Evolutionary conservation across 495 filamentous ascomycete species (phyloP).

Genomic region (Jackrogersella multiformis): DNA sequence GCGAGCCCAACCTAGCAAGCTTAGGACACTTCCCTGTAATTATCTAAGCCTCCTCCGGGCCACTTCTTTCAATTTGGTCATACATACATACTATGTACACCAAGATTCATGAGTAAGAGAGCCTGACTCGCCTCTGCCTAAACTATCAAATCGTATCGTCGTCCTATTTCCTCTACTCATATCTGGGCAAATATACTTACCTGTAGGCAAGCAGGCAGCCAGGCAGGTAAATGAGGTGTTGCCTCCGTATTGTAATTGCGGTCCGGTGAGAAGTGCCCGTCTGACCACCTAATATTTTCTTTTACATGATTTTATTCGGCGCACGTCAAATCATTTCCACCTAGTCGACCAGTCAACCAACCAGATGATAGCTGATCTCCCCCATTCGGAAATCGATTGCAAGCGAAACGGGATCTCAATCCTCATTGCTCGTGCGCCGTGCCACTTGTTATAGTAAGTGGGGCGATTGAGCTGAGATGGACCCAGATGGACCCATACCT

Average conservation of each 20-base stretch:
- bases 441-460: conserved; percentile 27
- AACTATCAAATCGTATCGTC: conserved; percentile 1
- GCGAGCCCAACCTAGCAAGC: background rate
- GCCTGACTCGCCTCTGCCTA: conserved; percentile 34
- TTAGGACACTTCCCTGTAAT: background rate
- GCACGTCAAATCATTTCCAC: conserved; percentile 9
- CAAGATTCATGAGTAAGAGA: conserved; percentile 1
- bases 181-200: background rate
- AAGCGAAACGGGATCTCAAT: conserved; percentile 35
- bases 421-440: too few species aligned
- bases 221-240: too few species aligned
- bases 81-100: conserved; percentile 1
- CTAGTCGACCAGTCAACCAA: conserved; percentile 33
- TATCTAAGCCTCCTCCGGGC: background rate
- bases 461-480: conserved; percentile 39
- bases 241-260: background rate
- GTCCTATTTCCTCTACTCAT: conserved; percentile 4
- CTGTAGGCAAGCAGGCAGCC: too few species aligned
- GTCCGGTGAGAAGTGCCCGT: conserved; percentile 5
- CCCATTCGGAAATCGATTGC: conserved; percentile 39
- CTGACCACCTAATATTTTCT: conserved; percentile 32
- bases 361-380: conserved; percentile 18
- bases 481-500: too few species aligned
- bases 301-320: conserved; percentile 17
- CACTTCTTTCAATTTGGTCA: background rate